phyloP scores from a whole-genome alignment of 2,329 filamentous ascomycete genomes.

The Dothideomycetes sp. region DNA sequence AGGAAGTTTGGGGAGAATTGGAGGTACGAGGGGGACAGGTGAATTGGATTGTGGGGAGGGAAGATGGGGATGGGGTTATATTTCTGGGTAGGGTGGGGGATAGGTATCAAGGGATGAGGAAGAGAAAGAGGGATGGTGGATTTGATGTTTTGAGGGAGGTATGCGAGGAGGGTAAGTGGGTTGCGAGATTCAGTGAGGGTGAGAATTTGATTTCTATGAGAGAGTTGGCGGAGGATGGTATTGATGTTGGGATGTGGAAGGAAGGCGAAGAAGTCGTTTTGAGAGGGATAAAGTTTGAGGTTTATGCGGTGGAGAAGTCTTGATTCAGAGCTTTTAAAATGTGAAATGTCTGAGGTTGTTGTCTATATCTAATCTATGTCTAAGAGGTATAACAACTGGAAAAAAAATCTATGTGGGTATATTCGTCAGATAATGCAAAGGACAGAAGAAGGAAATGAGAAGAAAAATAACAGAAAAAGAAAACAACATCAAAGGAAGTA shows the following conservation, averaged over 20 bases:
- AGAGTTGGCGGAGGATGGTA: background rate
- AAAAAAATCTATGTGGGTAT: no score
- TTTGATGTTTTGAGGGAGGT: slow-evolving; percentile 11
- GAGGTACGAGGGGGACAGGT: background rate
- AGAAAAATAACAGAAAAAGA: no score
- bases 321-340: no score
- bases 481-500: no score
- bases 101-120: slow-evolving; percentile 6
- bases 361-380: no score
- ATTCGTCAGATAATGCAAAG: no score
- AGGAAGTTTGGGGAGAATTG: slow-evolving; percentile 7
- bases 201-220: slow-evolving; percentile 1
- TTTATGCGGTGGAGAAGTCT: slow-evolving; percentile 8
- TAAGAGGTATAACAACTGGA: no score
- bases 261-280: slow-evolving; percentile 2
- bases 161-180: background rate
- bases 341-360: no score
- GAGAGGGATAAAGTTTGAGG: background rate
- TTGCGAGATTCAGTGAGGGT: background rate
- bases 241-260: background rate
- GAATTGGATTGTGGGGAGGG: slow-evolving; percentile 7
- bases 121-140: background rate
- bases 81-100: slow-evolving; percentile 3
- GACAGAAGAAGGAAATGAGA: no score
- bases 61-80: background rate